phyloP scores from a whole-genome alignment of 768 basidiomycete genomes.

The Leccinum olivaceopallidum region DNA sequence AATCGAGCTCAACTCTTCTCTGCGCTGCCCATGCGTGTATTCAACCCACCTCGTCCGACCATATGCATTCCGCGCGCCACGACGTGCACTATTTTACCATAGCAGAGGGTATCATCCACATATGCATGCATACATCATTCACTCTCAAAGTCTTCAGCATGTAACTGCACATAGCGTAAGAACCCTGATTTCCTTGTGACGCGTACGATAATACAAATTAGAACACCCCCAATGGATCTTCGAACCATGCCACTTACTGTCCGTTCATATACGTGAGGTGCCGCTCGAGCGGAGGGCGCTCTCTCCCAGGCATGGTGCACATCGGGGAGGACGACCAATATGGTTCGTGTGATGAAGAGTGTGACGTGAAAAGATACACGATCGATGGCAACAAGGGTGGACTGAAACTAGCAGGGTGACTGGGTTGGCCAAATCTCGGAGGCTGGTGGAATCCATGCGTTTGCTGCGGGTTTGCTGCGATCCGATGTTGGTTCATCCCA shows the following conservation, averaged over 20 bases:
- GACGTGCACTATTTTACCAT: background rate
- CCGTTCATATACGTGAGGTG: constrained; percentile 32
- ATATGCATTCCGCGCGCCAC: background rate
- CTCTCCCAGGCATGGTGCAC: constrained; percentile 20
- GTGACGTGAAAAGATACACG: constrained; percentile 45
- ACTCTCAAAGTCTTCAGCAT: constrained; percentile 37
- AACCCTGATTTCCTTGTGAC: constrained; percentile 36
- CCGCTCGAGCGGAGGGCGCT: constrained; percentile 21
- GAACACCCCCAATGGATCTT: background rate
- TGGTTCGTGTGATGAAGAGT: constrained; percentile 30
- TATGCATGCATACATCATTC: constrained; percentile 1
- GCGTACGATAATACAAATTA: background rate
- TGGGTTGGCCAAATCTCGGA: constrained; percentile 5
- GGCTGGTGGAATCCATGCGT: constrained; percentile 19
- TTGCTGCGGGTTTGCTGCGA: constrained; percentile 14
- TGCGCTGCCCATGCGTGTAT: too few species aligned
- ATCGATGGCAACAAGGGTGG: constrained; percentile 37
- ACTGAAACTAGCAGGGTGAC: constrained; percentile 13
- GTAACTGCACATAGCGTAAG: constrained; percentile 40
- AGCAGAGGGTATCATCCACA: constrained; percentile 1
- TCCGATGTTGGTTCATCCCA: constrained; percentile 14
- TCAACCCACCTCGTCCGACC: too few species aligned
- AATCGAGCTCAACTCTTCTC: too few species aligned
- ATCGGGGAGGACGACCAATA: constrained; percentile 42
- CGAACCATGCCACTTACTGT: constrained; percentile 24